Conservation (phyloP, 306 rosid species). For the Astragalus membranaceus region DNA sequence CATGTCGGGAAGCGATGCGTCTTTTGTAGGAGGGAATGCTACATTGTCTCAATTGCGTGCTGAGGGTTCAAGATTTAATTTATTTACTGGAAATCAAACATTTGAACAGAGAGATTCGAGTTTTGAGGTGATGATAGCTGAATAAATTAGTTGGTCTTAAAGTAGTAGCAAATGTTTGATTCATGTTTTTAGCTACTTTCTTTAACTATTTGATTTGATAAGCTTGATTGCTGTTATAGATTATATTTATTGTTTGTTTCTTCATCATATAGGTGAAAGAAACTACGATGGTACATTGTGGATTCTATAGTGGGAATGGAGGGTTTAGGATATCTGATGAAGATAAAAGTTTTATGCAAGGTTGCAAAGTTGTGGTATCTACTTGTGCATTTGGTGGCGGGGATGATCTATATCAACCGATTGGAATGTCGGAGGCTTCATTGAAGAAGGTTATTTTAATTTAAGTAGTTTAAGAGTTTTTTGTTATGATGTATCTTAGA, state of each 20-base stretch:
- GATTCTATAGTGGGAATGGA: conserved; percentile 69
- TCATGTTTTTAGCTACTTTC: neutral
- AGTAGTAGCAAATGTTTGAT: neutral
- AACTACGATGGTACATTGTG: conserved; percentile 65
- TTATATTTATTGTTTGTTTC: conserved; percentile 2
- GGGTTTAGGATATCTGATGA: conserved; percentile 73
- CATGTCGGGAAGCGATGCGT: conserved; percentile 36
- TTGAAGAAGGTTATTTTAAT: conserved; percentile 61
- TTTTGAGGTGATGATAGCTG: conserved; percentile 60
- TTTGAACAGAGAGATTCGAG: conserved; percentile 58
- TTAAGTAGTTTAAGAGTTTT: conserved; percentile 18
- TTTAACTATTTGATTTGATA: neutral
- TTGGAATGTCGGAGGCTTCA: conserved; percentile 79
- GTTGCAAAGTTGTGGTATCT: conserved; percentile 73
- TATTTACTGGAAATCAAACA: conserved; percentile 86
- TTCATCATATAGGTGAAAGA: conserved; percentile 52
- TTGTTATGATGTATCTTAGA: neutral
- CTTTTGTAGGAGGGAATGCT: conserved; percentile 33
- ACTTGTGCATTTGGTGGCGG: conserved; percentile 84
- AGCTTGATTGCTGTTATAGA: conserved; percentile 19
- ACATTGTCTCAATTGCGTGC: conserved; percentile 32
- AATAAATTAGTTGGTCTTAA: neutral
- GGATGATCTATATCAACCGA: conserved; percentile 51
- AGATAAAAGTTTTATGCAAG: conserved; percentile 59
- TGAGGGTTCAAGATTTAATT: conserved; percentile 55